Conservation (phyloP, 768 basidiomycete species). For the Suillus paluster region DNA sequence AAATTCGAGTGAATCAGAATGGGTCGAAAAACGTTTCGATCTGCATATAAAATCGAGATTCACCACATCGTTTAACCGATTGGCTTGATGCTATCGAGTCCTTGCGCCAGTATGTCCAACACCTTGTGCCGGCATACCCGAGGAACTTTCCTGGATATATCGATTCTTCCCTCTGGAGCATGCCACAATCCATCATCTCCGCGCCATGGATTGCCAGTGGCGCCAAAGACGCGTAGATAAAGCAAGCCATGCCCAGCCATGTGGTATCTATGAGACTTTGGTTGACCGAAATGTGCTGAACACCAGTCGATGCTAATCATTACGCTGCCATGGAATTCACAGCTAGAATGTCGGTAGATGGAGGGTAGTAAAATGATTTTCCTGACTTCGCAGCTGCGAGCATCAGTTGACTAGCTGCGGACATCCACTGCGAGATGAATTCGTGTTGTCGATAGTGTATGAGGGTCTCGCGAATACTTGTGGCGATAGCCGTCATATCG, state of each 20-base stretch:
- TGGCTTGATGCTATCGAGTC: slow-evolving; percentile 1
- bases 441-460: slow-evolving; percentile 17
- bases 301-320: slow-evolving; percentile 25
- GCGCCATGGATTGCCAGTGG: slow-evolving; percentile 28
- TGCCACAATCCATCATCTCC: slow-evolving; percentile 19
- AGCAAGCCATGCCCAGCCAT: slow-evolving; percentile 16
- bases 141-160: slow-evolving; percentile 26
- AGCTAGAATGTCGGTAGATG: slow-evolving; percentile 11
- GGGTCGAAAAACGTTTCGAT: not conserved
- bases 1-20: not conserved
- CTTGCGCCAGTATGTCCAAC: slow-evolving; percentile 19
- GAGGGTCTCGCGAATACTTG: slow-evolving; percentile 20
- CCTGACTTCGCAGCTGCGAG: slow-evolving; percentile 19
- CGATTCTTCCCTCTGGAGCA: slow-evolving; percentile 19
- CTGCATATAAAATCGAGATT: not conserved
- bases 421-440: slow-evolving; percentile 23
- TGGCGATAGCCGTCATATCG: slow-evolving; percentile 23
- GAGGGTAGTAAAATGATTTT: slow-evolving; percentile 16
- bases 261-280: slow-evolving; percentile 18
- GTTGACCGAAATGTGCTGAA: slow-evolving; percentile 23
- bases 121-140: slow-evolving; percentile 23
- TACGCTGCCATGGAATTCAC: slow-evolving; percentile 28
- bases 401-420: slow-evolving; percentile 23
- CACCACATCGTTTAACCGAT: no score
- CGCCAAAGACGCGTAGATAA: slow-evolving; percentile 27